These are phyloP conservation scores for Hymenoscyphus scutula DNA, from an alignment of 2,329 filamentous ascomycete species.

Conservation along the genomic window DNA sequence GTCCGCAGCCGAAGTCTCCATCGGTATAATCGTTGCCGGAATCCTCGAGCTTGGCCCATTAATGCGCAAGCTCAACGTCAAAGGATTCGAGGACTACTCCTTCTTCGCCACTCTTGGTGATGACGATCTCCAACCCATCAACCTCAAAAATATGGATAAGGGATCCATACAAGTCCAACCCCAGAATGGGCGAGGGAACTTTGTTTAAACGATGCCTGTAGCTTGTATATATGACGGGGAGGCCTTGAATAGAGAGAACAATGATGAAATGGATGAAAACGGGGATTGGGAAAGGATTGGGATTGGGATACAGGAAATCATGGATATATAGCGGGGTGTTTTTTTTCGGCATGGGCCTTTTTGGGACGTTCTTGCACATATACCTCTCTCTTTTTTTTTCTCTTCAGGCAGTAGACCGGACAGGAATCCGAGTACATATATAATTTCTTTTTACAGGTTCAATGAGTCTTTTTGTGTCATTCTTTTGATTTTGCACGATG, in stretches of 20 bases:
- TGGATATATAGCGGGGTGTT: background rate
- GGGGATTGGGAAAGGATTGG: background rate
- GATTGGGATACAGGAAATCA: background rate
- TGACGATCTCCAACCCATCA: background rate
- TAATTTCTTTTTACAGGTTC: background rate
- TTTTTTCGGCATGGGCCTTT: background rate
- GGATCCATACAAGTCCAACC: background rate
- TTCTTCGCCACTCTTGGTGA: background rate
- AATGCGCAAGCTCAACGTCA: constrained; percentile 19
- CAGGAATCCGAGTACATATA: background rate
- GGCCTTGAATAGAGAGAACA: too few species aligned
- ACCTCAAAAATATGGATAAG: background rate
- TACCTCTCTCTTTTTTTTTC: background rate
- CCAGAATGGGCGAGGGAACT: background rate
- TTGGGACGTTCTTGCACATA: background rate
- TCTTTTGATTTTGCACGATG: background rate
- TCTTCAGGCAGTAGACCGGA: background rate
- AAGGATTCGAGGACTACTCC: constrained; percentile 21
- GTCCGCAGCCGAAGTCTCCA: constrained; percentile 27
- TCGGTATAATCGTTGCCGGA: constrained; percentile 25
- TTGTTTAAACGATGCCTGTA: background rate
- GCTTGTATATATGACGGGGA: too few species aligned
- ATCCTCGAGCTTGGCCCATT: constrained; percentile 25
- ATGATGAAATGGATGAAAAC: too few species aligned
- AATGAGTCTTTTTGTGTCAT: too few species aligned